Evolutionary conservation across 805 yeast species (phyloP), one percentile per base, ranked within the genome.

Genomic region (Yarrowia keelungensis): DNA sequence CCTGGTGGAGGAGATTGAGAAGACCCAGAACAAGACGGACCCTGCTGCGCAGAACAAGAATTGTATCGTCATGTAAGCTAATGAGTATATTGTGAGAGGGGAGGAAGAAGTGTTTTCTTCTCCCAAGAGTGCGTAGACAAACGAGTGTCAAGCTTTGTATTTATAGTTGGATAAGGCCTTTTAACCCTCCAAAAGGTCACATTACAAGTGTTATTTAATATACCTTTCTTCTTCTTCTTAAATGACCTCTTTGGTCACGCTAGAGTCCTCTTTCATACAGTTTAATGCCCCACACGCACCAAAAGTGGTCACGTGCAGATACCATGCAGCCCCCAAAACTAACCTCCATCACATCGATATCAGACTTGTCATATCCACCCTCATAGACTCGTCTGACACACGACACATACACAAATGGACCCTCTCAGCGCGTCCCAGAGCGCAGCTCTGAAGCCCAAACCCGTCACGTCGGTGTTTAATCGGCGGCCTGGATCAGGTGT

Each of bases 1-100:
- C 45, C 81, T 90, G 71, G 80, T 87, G 49, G 82, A 81, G 61
- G 85, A 84, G 72, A 89, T 91, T 71, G 95, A 90, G 76, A 79
- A 81, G 69, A 82, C 83, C 69, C 88, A 87, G 75, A 86, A 87
- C 71, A 65, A 65, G 61, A 9, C 68, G 22, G 68, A 65, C 14
- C 45, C 59, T 32, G 77, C 80, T 9, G 76, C 79, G 16, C 78
- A 80, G 50, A 78, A 78, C 66, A 81, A 83, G 50, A 87, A 84
- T 73, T 87, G 90, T 76, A 74, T 79, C 26, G 73, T 87, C 19
- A 80, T 82, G 80, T 85, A 59, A 71, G 46, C 46, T 36, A 54
- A 41, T 56, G 62, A 42, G 47, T 41, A 14, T 36, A 5, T 8
- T 19, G 32, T 26, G 32, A 26, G 4, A 26, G 32, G 32, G 32